Percentiles rank a stretch among this genome's conserved stretches.
phyloP scores from a whole-genome alignment of 345 rosid species.

The Eucalyptus erythrocorys region DNA sequence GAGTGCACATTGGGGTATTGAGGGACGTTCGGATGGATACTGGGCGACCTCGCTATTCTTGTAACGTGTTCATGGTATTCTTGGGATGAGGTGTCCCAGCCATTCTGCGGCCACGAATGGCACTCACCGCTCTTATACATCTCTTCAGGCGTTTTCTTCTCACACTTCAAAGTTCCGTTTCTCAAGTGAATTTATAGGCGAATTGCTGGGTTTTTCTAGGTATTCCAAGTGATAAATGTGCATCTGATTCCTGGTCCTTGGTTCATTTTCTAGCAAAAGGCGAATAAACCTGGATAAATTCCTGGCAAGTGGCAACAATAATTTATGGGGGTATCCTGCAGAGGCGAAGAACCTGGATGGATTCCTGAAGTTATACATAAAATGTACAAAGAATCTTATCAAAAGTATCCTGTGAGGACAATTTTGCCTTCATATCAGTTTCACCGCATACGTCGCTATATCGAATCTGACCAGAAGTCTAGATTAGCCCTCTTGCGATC shows the following conservation, averaged over 20 bases:
- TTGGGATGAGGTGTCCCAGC: slow-evolving; percentile 7
- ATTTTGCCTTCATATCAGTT: background rate
- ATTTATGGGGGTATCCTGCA: background rate
- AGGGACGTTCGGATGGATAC: slow-evolving; percentile 10
- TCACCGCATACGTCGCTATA: background rate
- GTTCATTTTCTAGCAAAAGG: background rate
- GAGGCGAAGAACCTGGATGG: background rate
- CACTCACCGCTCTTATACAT: background rate
- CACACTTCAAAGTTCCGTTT: background rate
- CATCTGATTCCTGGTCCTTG: slow-evolving; percentile 11
- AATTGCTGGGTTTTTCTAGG: background rate
- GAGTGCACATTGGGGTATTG: slow-evolving; percentile 29
- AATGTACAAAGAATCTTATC: background rate
- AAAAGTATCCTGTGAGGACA: background rate
- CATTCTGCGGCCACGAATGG: background rate
- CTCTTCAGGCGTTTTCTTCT: background rate
- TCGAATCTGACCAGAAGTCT: background rate
- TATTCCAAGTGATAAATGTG: background rate
- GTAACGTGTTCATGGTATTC: slow-evolving; percentile 26
- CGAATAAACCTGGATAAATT: background rate
- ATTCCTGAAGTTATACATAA: background rate
- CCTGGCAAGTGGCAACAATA: background rate
- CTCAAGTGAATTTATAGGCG: slow-evolving; percentile 9
- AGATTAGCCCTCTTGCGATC: background rate
- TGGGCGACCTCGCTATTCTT: slow-evolving; percentile 8